Base-by-base conservation (phyloP, 352 stramenopile species). In the Elongisporangium anandrum region DNA sequence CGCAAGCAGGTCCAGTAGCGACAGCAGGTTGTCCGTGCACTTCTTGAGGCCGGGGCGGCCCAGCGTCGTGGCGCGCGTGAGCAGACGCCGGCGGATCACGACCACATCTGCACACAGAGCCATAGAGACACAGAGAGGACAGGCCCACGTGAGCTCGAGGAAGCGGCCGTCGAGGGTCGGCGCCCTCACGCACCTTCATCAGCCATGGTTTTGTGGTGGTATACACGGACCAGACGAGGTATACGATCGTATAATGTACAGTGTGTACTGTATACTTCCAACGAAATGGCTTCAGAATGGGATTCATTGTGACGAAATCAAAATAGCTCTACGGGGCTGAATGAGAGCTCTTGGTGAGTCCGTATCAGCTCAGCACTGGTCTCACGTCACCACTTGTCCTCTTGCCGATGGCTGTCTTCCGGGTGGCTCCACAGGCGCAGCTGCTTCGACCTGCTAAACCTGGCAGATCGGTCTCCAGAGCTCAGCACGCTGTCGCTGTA, bases 41-140 rank as follows among this genome's bases (percentile, higher is more conserved):
- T 87, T 87, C 72, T 93, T 94, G 26, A 92, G 75, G 4, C 79
- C 81, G 2, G 77, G 75, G 69, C 94, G 92, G 65, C 86, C 84
- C 52, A 95, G 65, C 39, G 79, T 81, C 29, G 80, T 95, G 50
- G 86, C 85, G 56, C 81, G 84, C 47, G 86, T 95, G 21, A 95
- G 66, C 58, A 95, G 70, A 1, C 86, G 78, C 15, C 82, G 75
- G 9, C 80, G 78, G 56, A 92, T 92, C 60, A 92, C 69, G 45
- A 76, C 53, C 54, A 90, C 82, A 89, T 48, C 56, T 75, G 48
- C 34, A 19, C 15, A 19, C 0, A 57, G n/a, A 16, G 19, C n/a
- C 15, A 19, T 0, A 57, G n/a, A 16, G 19, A 50, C 24, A 57
- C 19, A 39, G 17, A 53, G 1, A 51, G 5, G 16, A 50, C 4